Base-by-base conservation (phyloP, 345 rosid genomes). In the Populus alba region DNA sequence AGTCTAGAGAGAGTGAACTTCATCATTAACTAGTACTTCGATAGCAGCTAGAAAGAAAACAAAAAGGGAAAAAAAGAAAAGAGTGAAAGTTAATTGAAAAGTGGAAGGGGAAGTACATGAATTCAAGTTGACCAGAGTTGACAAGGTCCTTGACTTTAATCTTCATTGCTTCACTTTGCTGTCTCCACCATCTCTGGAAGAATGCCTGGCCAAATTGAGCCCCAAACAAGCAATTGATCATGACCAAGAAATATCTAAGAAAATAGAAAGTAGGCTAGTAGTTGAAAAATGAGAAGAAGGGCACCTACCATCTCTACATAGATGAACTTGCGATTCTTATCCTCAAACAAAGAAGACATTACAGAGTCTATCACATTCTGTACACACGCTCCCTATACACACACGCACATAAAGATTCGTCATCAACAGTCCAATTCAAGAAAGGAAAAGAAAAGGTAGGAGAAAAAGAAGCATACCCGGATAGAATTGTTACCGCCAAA, bases 151-250 rank as follows among this genome's bases (percentile, higher is more conserved):
- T 91, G 75, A 95, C 97, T 79, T 87, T 88, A 71, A 81, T 75
- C 86, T 91, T 92, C 89, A 83, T 90, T 27, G 87, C 79, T 43
- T 86, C 83, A 75, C 94, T 92, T 86, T 93, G 98, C 85, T 95
- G 98, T 68, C 97, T 91, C 98, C 98, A 95, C 97, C 98, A 95
- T 85, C 97, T 86, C 85, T 92, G 87, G 77, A 95, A 92, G 69
- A 95, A 95, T 9, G 98, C 98, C 98, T 95, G 57, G 73, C 66
- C 23, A 67, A 78, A 6, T 33, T 17, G 29, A 29, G 83, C 68
- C 75, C 63, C 27, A 49, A 20, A 16, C 35, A 47, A 1, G 31
- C 20, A 57, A 39, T 39, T 16, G 25, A 17, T 18, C 16, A 45
- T 12, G 7, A 39, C 4, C 45, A 57, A n/a, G 27, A 35, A 16